A percentile compares a stretch with the other conserved stretches of the same genome.
phyloP scores from a whole-genome alignment of 2,329 filamentous ascomycete genomes.

The Alternaria tenuissima region DNA sequence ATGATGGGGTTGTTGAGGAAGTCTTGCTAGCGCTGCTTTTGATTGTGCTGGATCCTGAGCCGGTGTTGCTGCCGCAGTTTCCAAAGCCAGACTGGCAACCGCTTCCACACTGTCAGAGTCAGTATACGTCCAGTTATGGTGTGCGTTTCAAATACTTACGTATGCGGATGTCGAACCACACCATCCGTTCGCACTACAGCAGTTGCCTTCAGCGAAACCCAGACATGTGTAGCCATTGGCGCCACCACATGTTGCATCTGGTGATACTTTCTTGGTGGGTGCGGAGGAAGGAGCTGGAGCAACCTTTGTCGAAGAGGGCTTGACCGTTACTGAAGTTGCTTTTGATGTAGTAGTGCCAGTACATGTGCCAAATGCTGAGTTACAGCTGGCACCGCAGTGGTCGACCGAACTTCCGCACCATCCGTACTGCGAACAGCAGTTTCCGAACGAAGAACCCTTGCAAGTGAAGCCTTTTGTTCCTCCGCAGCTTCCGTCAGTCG shows the following conservation, averaged over 20 bases:
- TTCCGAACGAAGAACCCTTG: slow-evolving; percentile 53
- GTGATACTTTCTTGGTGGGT: slow-evolving; percentile 41
- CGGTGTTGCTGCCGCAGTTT: slow-evolving; percentile 32
- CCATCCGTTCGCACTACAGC: slow-evolving; percentile 52
- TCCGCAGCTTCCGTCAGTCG: slow-evolving; percentile 54
- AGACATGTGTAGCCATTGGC: slow-evolving; percentile 41
- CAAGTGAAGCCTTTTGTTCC: slow-evolving; percentile 54
- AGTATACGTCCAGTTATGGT: slow-evolving; percentile 16
- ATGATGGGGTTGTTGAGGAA: slow-evolving; percentile 24
- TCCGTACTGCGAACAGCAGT: slow-evolving; percentile 56
- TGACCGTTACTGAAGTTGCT: slow-evolving; percentile 1
- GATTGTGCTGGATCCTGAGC: slow-evolving; percentile 19
- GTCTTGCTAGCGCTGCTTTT: slow-evolving; percentile 24
- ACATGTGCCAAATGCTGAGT: slow-evolving; percentile 40
- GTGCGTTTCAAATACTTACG: neutral
- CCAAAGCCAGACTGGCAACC: slow-evolving; percentile 47
- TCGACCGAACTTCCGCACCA: slow-evolving; percentile 46
- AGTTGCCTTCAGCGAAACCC: slow-evolving; percentile 43
- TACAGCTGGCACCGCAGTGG: slow-evolving; percentile 35
- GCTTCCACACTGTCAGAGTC: slow-evolving; percentile 35
- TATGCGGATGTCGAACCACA: slow-evolving; percentile 48
- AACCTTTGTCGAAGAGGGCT: slow-evolving; percentile 17
- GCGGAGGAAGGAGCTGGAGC: slow-evolving; percentile 29
- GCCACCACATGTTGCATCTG: slow-evolving; percentile 36
- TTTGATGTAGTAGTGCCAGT: slow-evolving; percentile 15